These are phyloP conservation scores for Eucalyptus polybractea DNA, from an alignment of 345 rosid genomes.

Conservation along the genomic window DNA sequence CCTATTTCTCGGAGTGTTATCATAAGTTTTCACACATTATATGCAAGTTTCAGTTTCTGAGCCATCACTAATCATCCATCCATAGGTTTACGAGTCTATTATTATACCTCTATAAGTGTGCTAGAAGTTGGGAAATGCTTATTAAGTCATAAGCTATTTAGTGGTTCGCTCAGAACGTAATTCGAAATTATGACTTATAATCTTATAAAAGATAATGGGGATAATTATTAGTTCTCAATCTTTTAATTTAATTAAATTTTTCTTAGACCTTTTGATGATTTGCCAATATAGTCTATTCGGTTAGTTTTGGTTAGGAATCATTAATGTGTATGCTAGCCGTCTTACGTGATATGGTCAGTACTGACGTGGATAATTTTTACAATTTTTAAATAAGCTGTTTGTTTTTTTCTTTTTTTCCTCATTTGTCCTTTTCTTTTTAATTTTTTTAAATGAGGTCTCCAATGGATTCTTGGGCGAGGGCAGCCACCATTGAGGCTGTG, in stretches of 20 bases:
- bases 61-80: not conserved
- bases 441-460: not conserved
- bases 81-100: not conserved
- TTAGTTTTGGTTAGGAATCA: too few relatives aligned
- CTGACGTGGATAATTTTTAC: too few relatives aligned
- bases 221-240: too few relatives aligned
- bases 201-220: not conserved
- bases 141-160: not conserved
- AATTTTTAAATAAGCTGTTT: too few relatives aligned
- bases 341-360: accelerated
- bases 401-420: not conserved
- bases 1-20: not conserved
- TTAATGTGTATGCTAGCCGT: accelerated
- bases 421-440: not conserved
- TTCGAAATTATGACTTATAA: not conserved
- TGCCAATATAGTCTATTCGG: accelerated
- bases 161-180: accelerated
- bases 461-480: too few relatives aligned
- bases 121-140: not conserved
- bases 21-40: not conserved
- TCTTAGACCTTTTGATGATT: too few relatives aligned
- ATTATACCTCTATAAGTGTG: not conserved
- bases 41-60: not conserved
- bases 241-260: too few relatives aligned
- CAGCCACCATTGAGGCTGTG: not conserved